Evolutionary conservation across 1,284 basidiomycete species (phyloP).

Genomic region (Ustilago nuda): DNA sequence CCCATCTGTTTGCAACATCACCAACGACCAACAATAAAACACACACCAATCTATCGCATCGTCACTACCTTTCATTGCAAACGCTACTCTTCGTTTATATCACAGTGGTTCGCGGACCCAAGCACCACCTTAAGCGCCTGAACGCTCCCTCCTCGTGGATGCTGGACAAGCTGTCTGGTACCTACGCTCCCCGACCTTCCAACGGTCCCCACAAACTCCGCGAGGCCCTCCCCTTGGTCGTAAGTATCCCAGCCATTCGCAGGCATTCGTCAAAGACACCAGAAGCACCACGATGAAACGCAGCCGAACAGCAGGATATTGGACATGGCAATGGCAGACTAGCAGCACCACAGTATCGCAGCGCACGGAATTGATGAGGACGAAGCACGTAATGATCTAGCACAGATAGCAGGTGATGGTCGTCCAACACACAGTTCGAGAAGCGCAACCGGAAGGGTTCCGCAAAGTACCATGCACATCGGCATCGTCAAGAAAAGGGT

Average conservation of each 20-base stretch:
- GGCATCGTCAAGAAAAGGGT: no score
- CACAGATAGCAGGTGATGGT: neutral
- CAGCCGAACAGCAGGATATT: neutral
- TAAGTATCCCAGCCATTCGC: slow-evolving; percentile 54
- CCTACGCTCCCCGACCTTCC: slow-evolving; percentile 95
- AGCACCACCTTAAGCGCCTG: slow-evolving; percentile 99
- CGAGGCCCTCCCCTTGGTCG: slow-evolving; percentile 80
- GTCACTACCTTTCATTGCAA: neutral
- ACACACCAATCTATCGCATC: slow-evolving; percentile 1
- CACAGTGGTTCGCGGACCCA: slow-evolving; percentile 80
- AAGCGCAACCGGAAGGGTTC: no score
- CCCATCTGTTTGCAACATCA: slow-evolving; percentile 10
- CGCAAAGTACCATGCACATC: no score
- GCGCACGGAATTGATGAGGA: neutral
- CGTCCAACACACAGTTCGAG: no score
- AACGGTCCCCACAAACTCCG: slow-evolving; percentile 99
- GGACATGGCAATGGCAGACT: neutral
- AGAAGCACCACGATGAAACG: slow-evolving; percentile 14
- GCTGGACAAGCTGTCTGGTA: slow-evolving; percentile 98
- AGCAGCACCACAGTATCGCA: neutral
- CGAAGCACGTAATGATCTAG: neutral
- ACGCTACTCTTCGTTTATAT: slow-evolving; percentile 10
- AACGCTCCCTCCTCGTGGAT: slow-evolving; percentile 99
- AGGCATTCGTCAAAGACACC: slow-evolving; percentile 2
- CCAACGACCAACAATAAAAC: slow-evolving; percentile 5